Evolutionary conservation across 2,329 filamentous ascomycete genomes (phyloP).

Genomic region (Neofusicoccum umdonicola): DNA sequence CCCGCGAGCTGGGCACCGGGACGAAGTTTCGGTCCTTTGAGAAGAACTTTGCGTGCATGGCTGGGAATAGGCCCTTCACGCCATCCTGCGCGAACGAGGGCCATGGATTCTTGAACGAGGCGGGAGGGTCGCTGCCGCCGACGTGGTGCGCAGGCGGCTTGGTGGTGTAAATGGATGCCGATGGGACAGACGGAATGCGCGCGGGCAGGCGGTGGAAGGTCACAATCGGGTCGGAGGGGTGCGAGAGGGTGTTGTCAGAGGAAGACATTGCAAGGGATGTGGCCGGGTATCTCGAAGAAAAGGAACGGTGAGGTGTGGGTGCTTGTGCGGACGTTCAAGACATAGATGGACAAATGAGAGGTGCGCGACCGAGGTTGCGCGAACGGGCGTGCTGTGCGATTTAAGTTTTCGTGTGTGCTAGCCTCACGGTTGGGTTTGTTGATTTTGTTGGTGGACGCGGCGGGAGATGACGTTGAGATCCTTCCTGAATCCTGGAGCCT

Average conservation of each 20-base stretch:
- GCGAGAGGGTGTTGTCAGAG: neutral
- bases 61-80: constrained; percentile 23
- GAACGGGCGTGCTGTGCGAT: too few species aligned
- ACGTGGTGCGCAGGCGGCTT: constrained; percentile 3
- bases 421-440: neutral
- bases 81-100: constrained; percentile 36
- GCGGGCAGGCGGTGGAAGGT: constrained; percentile 1
- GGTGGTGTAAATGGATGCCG: neutral
- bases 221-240: neutral
- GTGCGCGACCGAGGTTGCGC: too few species aligned
- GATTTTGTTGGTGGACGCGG: neutral
- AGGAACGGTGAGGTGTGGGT: too few species aligned
- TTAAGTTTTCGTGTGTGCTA: neutral
- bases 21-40: constrained; percentile 44
- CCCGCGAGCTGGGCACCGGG: constrained; percentile 43
- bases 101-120: constrained; percentile 51
- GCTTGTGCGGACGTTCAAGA: too few species aligned
- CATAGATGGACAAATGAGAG: too few species aligned
- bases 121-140: constrained; percentile 44
- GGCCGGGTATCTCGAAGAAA: too few species aligned
- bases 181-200: neutral
- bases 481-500: neutral
- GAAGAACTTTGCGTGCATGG: constrained; percentile 37
- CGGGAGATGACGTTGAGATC: constrained; percentile 9
- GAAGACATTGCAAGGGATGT: neutral